phyloP scores from a whole-genome alignment of 371 early-diverging fungal species.

The Dichotomocladium elegans region DNA sequence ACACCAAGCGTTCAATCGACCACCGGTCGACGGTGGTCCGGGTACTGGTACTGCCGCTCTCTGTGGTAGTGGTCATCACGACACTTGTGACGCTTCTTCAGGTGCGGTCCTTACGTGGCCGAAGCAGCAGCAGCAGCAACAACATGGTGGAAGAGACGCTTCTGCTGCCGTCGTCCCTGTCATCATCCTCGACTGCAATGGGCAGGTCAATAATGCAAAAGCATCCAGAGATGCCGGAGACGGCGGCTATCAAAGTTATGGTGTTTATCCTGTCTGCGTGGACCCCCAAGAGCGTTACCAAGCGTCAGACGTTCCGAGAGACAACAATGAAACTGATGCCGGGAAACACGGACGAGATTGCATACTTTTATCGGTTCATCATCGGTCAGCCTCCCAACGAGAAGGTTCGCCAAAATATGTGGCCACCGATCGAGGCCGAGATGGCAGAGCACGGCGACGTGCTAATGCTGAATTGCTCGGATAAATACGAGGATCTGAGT shows the following conservation, averaged over 20 bases:
- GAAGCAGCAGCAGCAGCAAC: conserved; percentile 17
- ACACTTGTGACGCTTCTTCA: conserved; percentile 41
- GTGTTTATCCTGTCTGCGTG: conserved; percentile 56
- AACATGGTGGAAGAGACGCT: too few species aligned
- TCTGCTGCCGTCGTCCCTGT: neutral
- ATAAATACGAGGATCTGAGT: conserved; percentile 47
- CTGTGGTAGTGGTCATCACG: conserved; percentile 39
- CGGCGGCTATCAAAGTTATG: conserved; percentile 36
- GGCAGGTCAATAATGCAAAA: neutral
- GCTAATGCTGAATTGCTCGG: conserved; percentile 42
- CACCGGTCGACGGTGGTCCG: conserved; percentile 38
- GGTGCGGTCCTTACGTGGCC: conserved; percentile 26
- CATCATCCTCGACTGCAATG: neutral
- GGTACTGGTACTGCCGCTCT: conserved; percentile 33
- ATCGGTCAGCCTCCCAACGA: conserved; percentile 47
- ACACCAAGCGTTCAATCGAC: conserved; percentile 23
- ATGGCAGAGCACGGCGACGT: conserved; percentile 39
- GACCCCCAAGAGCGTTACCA: conserved; percentile 48
- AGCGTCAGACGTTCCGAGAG: conserved; percentile 51
- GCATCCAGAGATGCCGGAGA: conserved; percentile 26
- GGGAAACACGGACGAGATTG: conserved; percentile 26
- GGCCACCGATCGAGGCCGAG: conserved; percentile 39
- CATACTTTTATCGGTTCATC: conserved; percentile 50
- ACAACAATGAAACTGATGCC: conserved; percentile 55
- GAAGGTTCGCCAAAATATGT: conserved; percentile 19